Conservation (phyloP, 2,329 filamentous ascomycete genomes). For the Fusarium sp. region DNA sequence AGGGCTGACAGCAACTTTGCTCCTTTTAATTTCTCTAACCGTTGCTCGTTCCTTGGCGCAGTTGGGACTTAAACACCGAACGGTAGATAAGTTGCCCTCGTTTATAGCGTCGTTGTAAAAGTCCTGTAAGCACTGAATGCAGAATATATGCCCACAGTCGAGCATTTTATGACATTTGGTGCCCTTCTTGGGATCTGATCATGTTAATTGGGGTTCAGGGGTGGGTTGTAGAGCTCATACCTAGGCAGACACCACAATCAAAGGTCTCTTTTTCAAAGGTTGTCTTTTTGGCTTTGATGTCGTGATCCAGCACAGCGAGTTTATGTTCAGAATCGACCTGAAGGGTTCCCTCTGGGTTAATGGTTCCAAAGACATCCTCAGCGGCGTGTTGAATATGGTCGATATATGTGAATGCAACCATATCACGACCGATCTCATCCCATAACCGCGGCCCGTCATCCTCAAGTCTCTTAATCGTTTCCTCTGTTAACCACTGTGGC, state of each 20-base stretch:
- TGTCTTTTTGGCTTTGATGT: constrained; percentile 77
- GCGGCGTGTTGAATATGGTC: constrained; percentile 70
- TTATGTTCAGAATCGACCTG: constrained; percentile 69
- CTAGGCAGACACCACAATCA: constrained; percentile 85
- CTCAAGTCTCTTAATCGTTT: constrained; percentile 62
- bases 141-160: constrained; percentile 92
- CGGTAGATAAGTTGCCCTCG: constrained; percentile 81
- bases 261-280: constrained; percentile 88
- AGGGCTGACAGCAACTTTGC: constrained; percentile 77
- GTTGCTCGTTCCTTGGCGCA: constrained; percentile 74
- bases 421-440: constrained; percentile 70
- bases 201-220: not conserved
- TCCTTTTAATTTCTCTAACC: constrained; percentile 59
- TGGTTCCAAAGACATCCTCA: constrained; percentile 70
- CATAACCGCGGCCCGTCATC: constrained; percentile 65
- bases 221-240: constrained; percentile 53
- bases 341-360: constrained; percentile 60
- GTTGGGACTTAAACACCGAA: constrained; percentile 82
- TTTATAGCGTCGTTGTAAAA: constrained; percentile 91
- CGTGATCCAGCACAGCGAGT: constrained; percentile 80
- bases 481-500: constrained; percentile 67
- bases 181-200: constrained; percentile 87
- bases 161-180: constrained; percentile 81
- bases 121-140: constrained; percentile 84
- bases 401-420: constrained; percentile 71